Base-by-base conservation (phyloP, 805 yeast genomes). In the Candida patagonica region DNA sequence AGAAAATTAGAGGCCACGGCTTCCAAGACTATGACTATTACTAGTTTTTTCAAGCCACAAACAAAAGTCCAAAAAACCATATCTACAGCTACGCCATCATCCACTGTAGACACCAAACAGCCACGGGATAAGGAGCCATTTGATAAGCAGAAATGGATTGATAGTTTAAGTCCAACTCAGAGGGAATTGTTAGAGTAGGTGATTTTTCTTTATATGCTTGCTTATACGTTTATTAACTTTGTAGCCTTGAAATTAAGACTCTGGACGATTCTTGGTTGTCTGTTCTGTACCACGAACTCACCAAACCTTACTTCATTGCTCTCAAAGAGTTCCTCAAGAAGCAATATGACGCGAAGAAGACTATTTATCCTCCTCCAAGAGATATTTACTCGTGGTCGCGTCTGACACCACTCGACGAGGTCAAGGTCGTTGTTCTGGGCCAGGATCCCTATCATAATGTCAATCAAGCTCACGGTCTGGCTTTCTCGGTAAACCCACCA, bases 371-470 rank as follows among this genome's bases (percentile, higher is more conserved):
- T 1, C 88, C 89, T 0, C 57, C 65, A 13, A 54, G 71, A 10
- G 81, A 83, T 44, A 74, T 92, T 16, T 92, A 92, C 57, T 84
- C 96, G 0, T 92, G 97, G 96, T 78, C 94, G 2, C 72, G 86
- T 24, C 67, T 78, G 13, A 86, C 97, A 0, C 95, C 95, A 0
- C 64, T 89, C 16, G 65, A 74, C 3, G 58, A 71, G 2, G 82
- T 87, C 15, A 78, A 76, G 53, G 92, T 89, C 21, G 71, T 92
- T 1, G 72, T 92, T 9, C 65, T 92, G 33, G 98, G 98, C 1
- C 98, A 92, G 59, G 98, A 92, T 57, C 98, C 98, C 0, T 92
- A 92, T 57, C 98, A 92, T 60, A 86, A 87, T 57, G 61, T 61
- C 51, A 82, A 83, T 56, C 98, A 92, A 59, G 98, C 98, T 0